Percentiles rank a stretch among this genome's conserved stretches.
These are phyloP conservation scores for Bipolaris cookei DNA, from an alignment of 2,329 filamentous ascomycete genomes.

Conservation along the genomic window DNA sequence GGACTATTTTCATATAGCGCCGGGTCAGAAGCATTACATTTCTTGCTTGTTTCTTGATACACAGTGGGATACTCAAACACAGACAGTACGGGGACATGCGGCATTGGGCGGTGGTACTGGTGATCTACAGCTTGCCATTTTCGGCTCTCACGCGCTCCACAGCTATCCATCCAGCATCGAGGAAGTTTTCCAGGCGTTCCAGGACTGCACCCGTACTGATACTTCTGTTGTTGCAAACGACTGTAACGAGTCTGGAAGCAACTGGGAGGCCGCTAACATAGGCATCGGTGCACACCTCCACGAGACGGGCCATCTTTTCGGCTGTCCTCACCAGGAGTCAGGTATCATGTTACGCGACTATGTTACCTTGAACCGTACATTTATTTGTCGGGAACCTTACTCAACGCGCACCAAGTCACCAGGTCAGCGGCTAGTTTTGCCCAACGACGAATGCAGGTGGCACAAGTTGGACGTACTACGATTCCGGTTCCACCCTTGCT, in stretches of 20 bases:
- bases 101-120: slow-evolving; percentile 78
- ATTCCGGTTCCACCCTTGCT: slow-evolving; percentile 89
- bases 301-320: slow-evolving; percentile 87
- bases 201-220: slow-evolving; percentile 88
- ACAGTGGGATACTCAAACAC: slow-evolving; percentile 78
- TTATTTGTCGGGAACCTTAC: slow-evolving; percentile 80
- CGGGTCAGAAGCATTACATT: slow-evolving; percentile 86
- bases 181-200: slow-evolving; percentile 87
- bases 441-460: slow-evolving; percentile 87
- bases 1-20: slow-evolving; percentile 73
- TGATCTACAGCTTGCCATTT: slow-evolving; percentile 83
- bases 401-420: slow-evolving; percentile 86
- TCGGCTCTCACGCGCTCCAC: slow-evolving; percentile 89
- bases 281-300: slow-evolving; percentile 93
- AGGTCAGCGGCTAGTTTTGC: slow-evolving; percentile 73
- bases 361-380: slow-evolving; percentile 80
- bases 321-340: slow-evolving; percentile 85
- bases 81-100: slow-evolving; percentile 79
- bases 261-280: slow-evolving; percentile 94
- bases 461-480: slow-evolving; percentile 87
- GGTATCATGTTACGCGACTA: slow-evolving; percentile 96
- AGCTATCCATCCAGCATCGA: slow-evolving; percentile 90
- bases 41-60: slow-evolving; percentile 85
- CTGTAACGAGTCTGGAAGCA: slow-evolving; percentile 84
- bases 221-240: slow-evolving; percentile 82